phyloP scores from a whole-genome alignment of 148 eudicot species.

The Chenopodium suecicum region DNA sequence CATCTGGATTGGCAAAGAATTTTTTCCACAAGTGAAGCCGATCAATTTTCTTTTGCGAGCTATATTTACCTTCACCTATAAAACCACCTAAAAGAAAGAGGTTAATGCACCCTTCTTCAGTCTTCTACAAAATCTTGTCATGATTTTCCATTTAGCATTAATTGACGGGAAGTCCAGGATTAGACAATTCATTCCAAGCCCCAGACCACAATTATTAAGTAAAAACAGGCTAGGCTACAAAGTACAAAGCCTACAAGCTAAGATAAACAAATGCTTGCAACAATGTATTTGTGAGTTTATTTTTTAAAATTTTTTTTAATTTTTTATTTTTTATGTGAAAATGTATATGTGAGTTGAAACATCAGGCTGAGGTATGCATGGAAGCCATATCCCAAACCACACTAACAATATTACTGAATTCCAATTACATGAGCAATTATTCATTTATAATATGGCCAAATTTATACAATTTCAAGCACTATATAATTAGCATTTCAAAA shows the following conservation, averaged over 20 bases:
- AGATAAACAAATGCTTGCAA: no score
- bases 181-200: neutral
- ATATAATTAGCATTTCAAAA: neutral
- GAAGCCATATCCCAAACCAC: neutral
- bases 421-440: neutral
- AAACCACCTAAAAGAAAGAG: slow-evolving; percentile 16
- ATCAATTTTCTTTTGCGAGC: slow-evolving; percentile 27
- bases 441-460: neutral
- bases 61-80: slow-evolving; percentile 22
- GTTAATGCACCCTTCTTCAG: neutral
- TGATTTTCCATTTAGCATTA: neutral
- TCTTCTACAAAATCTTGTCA: neutral
- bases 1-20: slow-evolving; percentile 59
- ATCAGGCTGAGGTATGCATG: neutral
- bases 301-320: no score
- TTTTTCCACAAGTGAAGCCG: slow-evolving; percentile 63
- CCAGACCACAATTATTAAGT: neutral
- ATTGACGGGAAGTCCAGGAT: no score
- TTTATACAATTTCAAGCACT: neutral
- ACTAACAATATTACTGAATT: neutral
- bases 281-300: no score
- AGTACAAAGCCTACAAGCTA: no score
- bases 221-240: neutral
- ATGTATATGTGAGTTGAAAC: neutral
- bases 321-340: no score